Evolutionary conservation across 2,329 filamentous ascomycete species (phyloP).

Genomic region (Pyrenophora graminea): DNA sequence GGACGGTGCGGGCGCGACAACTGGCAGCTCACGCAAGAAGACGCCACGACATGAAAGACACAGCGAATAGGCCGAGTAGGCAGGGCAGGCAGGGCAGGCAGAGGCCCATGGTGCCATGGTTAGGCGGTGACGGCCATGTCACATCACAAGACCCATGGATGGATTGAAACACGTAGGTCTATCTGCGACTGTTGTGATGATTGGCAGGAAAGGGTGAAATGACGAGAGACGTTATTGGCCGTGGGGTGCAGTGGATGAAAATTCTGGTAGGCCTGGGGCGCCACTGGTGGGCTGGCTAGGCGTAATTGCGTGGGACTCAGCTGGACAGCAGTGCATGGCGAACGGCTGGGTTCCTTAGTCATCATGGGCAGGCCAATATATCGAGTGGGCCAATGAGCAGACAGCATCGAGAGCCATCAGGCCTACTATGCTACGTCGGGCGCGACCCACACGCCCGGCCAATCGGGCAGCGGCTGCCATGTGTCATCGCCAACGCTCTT

Average conservation of each 20-base stretch:
- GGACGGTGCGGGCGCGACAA: background rate
- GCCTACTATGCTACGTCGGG: slow-evolving; percentile 15
- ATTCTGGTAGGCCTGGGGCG: slow-evolving; percentile 33
- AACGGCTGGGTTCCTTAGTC: slow-evolving; percentile 32
- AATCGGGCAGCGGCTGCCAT: slow-evolving; percentile 32
- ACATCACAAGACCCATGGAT: slow-evolving; percentile 31
- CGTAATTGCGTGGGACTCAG: slow-evolving; percentile 11
- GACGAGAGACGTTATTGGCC: slow-evolving; percentile 41
- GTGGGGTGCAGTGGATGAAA: slow-evolving; percentile 36
- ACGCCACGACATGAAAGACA: slow-evolving; percentile 26
- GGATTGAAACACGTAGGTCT: slow-evolving; percentile 20
- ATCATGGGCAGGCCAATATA: slow-evolving; percentile 33
- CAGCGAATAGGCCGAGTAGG: slow-evolving; percentile 9
- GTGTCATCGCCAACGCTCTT: slow-evolving; percentile 39
- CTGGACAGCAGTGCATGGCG: slow-evolving; percentile 1
- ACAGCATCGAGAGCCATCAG: slow-evolving; percentile 12
- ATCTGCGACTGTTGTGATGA: slow-evolving; percentile 27
- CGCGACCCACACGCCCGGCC: slow-evolving; percentile 14
- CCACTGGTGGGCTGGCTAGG: slow-evolving; percentile 25
- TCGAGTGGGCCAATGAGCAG: slow-evolving; percentile 29
- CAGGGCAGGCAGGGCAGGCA: slow-evolving; percentile 8
- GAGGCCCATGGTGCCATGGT: slow-evolving; percentile 1
- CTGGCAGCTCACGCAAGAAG: slow-evolving; percentile 1
- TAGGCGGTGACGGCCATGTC: slow-evolving; percentile 29
- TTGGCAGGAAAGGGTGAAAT: slow-evolving; percentile 35